Percentiles rank a stretch among this genome's conserved stretches.
Evolutionary conservation across 2,329 filamentous ascomycete genomes (phyloP).

Genomic region (Colletotrichum musae): DNA sequence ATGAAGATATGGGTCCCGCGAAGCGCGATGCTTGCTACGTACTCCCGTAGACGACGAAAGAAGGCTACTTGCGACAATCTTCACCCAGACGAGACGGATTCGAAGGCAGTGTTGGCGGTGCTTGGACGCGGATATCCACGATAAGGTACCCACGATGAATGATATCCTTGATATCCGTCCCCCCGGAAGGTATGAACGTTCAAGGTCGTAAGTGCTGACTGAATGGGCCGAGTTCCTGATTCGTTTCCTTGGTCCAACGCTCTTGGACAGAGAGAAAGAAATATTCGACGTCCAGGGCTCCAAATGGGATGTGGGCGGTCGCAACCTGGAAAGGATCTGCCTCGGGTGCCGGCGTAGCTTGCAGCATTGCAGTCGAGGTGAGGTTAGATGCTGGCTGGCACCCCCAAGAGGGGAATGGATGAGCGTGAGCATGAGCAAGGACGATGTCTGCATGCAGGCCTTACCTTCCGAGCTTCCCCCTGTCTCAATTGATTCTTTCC

Average conservation of each 20-base stretch:
- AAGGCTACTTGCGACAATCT: slow-evolving; percentile 12
- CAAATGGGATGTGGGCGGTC: slow-evolving; percentile 21
- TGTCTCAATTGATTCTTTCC: not conserved
- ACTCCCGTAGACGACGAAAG: not conserved
- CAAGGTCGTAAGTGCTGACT: no score
- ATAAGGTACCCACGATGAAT: not conserved
- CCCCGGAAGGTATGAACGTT: no score
- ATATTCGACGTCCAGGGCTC: not conserved
- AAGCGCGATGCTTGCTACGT: not conserved
- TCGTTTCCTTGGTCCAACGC: no score
- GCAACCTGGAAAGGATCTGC: slow-evolving; percentile 9
- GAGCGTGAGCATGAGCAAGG: not conserved
- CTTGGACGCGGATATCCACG: slow-evolving; percentile 19
- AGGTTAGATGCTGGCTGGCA: not conserved
- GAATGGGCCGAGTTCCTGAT: no score
- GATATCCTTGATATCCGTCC: not conserved
- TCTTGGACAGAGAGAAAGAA: not conserved
- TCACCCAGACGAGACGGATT: slow-evolving; percentile 13
- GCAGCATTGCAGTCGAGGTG: not conserved
- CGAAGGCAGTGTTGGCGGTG: slow-evolving; percentile 16
- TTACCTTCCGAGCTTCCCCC: slow-evolving; percentile 5
- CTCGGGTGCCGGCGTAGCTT: slow-evolving; percentile 17
- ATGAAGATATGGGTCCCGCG: slow-evolving; percentile 8
- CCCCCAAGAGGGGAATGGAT: not conserved
- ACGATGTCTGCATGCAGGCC: slow-evolving; percentile 26